Evolutionary conservation across 2,329 filamentous ascomycete genomes (phyloP).

Genomic region (Aspergillus latus): DNA sequence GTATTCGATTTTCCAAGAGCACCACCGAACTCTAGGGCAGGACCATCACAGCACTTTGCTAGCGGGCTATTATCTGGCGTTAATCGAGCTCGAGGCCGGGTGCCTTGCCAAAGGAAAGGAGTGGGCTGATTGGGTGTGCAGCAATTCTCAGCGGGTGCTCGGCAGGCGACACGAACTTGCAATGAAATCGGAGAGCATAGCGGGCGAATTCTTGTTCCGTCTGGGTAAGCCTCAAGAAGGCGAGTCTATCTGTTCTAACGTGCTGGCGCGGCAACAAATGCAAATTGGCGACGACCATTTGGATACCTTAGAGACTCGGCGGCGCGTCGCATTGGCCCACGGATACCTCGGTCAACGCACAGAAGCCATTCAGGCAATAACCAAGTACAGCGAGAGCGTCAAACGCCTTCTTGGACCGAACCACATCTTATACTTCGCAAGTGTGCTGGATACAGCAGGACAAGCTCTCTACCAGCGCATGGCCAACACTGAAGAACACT

Average conservation of each 20-base stretch:
- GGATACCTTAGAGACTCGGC: constrained; percentile 32
- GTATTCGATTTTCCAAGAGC: constrained; percentile 34
- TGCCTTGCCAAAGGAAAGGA: constrained; percentile 29
- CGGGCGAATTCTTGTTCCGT: constrained; percentile 28
- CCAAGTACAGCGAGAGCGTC: constrained; percentile 24
- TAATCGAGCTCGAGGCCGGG: constrained; percentile 27
- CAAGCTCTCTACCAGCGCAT: constrained; percentile 25
- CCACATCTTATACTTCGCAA: constrained; percentile 27
- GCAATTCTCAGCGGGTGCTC: constrained; percentile 28
- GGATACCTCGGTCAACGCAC: constrained; percentile 22
- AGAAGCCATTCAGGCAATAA: constrained; percentile 25
- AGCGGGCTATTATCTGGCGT: constrained; percentile 29
- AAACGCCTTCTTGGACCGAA: constrained; percentile 28
- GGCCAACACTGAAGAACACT: constrained; percentile 2
- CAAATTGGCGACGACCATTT: constrained; percentile 33
- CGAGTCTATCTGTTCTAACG: constrained; percentile 33
- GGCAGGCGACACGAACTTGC: constrained; percentile 28
- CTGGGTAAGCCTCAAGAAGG: constrained; percentile 29
- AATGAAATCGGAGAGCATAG: constrained; percentile 32
- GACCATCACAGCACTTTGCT: constrained; percentile 32
- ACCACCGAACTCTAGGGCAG: constrained; percentile 28
- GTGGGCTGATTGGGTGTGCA: constrained; percentile 34
- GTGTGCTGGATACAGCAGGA: constrained; percentile 25
- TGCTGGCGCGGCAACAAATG: constrained; percentile 35
- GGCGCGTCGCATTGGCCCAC: constrained; percentile 28